Evolutionary conservation across 148 eudicot genomes (phyloP).

Genomic region (Oxyria digyna): DNA sequence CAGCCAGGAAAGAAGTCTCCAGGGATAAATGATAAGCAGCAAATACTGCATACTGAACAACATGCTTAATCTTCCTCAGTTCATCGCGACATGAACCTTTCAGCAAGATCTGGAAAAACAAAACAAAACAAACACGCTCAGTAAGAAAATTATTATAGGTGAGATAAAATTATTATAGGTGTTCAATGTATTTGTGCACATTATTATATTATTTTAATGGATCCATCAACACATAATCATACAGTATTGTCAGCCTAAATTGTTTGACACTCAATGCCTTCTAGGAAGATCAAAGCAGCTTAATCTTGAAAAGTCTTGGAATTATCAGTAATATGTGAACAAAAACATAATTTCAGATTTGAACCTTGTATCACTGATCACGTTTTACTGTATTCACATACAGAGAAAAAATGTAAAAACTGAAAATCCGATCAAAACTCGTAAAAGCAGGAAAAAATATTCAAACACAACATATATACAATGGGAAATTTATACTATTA

Average conservation of each 20-base stretch:
- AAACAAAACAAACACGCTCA: neutral
- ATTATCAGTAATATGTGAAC: neutral
- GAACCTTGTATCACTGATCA: neutral
- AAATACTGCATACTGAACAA: constrained; percentile 75
- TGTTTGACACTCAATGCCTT: neutral
- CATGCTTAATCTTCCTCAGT: constrained; percentile 78
- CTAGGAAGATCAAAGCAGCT: neutral
- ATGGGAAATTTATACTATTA: neutral
- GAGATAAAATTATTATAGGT: neutral
- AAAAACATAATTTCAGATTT: neutral
- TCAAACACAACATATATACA: neutral
- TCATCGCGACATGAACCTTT: constrained; percentile 71
- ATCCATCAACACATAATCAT: neutral
- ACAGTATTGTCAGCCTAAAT: neutral
- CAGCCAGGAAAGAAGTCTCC: constrained; percentile 90
- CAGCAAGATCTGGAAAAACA: constrained; percentile 69
- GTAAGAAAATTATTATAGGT: neutral
- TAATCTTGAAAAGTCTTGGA: neutral
- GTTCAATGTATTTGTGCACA: neutral
- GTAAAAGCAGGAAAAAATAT: neutral
- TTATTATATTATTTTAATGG: neutral
- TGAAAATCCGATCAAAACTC: neutral
- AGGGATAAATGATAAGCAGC: constrained; percentile 93
- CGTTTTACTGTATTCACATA: neutral
- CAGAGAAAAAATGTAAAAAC: neutral